A percentile compares a stretch with the other conserved stretches of the same genome.
Evolutionary conservation across 768 basidiomycete genomes (phyloP).

Genomic region (Termitomyces eurrhizus): DNA sequence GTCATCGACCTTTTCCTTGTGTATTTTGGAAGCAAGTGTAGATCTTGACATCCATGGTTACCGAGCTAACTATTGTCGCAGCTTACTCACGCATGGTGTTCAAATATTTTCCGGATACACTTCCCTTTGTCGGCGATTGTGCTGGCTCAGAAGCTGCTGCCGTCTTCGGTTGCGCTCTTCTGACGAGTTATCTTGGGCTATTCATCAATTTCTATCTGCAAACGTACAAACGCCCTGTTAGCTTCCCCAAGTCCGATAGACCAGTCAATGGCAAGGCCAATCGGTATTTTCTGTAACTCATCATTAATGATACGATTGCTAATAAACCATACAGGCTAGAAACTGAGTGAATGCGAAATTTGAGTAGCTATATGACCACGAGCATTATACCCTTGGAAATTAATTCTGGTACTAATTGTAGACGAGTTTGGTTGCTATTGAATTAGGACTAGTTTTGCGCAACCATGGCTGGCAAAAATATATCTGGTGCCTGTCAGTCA

Average conservation of each 20-base stretch:
- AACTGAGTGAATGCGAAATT: slow-evolving; percentile 23
- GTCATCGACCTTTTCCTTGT: slow-evolving; percentile 86
- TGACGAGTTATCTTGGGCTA: slow-evolving; percentile 88
- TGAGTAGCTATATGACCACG: slow-evolving; percentile 23
- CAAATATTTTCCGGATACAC: slow-evolving; percentile 49
- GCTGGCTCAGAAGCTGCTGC: slow-evolving; percentile 89
- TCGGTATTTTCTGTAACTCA: slow-evolving; percentile 25
- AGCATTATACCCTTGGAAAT: slow-evolving; percentile 34
- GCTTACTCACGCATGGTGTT: slow-evolving; percentile 83
- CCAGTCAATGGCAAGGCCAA: slow-evolving; percentile 42
- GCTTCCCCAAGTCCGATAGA: slow-evolving; percentile 35
- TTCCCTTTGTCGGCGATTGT: slow-evolving; percentile 80
- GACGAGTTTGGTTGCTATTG: slow-evolving; percentile 17
- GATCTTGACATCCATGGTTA: neutral
- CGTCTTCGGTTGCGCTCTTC: slow-evolving; percentile 80
- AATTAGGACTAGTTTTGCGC: slow-evolving; percentile 2
- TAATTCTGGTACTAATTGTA: slow-evolving; percentile 31
- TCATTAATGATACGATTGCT: neutral
- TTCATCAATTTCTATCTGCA: slow-evolving; percentile 95
- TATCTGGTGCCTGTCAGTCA: neutral
- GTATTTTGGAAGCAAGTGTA: slow-evolving; percentile 88
- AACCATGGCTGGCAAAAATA: slow-evolving; percentile 6
- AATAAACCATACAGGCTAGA: slow-evolving; percentile 25
- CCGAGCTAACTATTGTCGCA: slow-evolving; percentile 14
- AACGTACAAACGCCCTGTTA: slow-evolving; percentile 68